Percentiles rank a stretch among this genome's conserved stretches.
These are phyloP conservation scores for Sporobolus alterniflorus DNA, from an alignment of 202 grass and related monocot genomes.

Conservation along the genomic window DNA sequence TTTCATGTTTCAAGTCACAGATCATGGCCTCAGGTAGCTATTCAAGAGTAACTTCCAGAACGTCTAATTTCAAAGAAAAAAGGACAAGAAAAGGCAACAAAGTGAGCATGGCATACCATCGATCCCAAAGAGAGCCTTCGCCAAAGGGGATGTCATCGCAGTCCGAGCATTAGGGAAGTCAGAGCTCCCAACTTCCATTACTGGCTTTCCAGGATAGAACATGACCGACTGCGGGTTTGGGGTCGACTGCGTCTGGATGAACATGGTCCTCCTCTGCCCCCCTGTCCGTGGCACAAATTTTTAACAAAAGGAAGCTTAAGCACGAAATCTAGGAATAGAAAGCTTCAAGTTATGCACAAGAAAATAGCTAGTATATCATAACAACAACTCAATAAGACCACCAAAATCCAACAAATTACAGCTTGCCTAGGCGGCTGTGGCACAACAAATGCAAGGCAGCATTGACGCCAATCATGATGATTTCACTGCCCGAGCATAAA, in stretches of 20 bases:
- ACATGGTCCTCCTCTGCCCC: conserved; percentile 97
- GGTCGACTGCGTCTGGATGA: conserved; percentile 93
- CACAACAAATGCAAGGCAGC: not conserved
- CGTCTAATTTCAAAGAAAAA: not conserved
- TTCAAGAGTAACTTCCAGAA: not conserved
- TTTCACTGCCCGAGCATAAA: not conserved
- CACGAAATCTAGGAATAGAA: not conserved
- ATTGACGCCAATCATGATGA: not conserved
- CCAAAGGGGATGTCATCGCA: conserved; percentile 82
- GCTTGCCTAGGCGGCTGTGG: not conserved
- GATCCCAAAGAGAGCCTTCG: conserved; percentile 79
- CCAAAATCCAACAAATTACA: not conserved
- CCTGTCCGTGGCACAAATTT: conserved; percentile 43
- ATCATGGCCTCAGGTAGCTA: not conserved
- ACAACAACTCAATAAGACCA: not conserved
- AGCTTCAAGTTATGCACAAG: not conserved
- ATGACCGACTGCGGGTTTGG: conserved; percentile 91
- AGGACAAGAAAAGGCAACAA: not conserved
- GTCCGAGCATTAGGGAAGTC: conserved; percentile 88
- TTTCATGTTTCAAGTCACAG: not conserved
- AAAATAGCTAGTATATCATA: not conserved
- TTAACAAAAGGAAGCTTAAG: not conserved
- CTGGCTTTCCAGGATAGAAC: conserved; percentile 94
- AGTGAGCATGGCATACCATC: conserved; percentile 57
- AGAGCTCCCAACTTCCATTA: conserved; percentile 97